Base-by-base conservation (phyloP, 306 rosid species). In the Alnus rubra region DNA sequence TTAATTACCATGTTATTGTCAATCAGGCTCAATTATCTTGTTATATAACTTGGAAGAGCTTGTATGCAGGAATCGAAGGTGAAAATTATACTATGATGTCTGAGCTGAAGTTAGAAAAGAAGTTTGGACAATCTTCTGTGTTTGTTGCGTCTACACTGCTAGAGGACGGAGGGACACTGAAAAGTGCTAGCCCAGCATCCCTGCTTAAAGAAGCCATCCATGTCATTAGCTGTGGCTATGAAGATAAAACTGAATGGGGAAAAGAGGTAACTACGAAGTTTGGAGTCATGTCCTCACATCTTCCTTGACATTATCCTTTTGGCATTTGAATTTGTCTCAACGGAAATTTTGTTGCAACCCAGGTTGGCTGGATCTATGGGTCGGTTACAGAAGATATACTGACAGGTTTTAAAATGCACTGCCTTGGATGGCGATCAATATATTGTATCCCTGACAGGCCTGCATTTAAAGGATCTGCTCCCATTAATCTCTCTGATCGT, bases 331-430 rank as follows among this genome's bases (percentile, higher is more conserved):
- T 58, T 28, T 47, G 50, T 2, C 80, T 73, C 7, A 59, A 23
- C 62, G 2, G 1, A 23, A 18, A 78, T 44, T 47, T 74, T 67
- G 39, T 69, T 70, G 13, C 33, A 39, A 47, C 35, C 74, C 74
- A 92, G 97, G 90, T 92, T 54, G 97, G 97, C 12, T 92, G 97
- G 97, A 92, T 87, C 77, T 90, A 92, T 80, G 94, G 97, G 72
- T 92, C 94, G 18, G 84, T 83, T 16, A 87, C 88, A 49, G 94
- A 88, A 84, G 93, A 92, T 70, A 90, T 87, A 62, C 55, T 90
- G 76, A 92, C 94, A 47, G 90, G 94, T 7, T 92, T 92, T 79
- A 92, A 92, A 86, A 90, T 92, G 89, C 97, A 92, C 39, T 90
- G 93, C 44, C 91, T 86, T 80, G 97, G 97, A 33, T 92, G 97